Base-by-base conservation (phyloP, 2,329 filamentous ascomycete genomes). In the Rhinocladiella similis region DNA sequence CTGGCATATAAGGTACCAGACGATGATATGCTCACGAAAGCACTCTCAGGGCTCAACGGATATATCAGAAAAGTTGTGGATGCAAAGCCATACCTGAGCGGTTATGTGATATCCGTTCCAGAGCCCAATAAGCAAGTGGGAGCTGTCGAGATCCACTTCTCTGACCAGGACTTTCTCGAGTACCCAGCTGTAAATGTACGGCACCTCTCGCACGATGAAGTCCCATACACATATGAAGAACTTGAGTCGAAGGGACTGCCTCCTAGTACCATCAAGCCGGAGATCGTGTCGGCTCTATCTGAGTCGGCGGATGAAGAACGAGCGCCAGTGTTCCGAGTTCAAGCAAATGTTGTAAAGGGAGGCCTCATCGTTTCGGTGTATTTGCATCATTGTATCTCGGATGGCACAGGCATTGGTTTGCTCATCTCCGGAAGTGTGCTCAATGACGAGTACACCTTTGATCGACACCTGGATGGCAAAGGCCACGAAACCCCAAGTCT, bases 331-430 rank as follows among this genome's bases (percentile, higher is more conserved):
- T 62, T 66, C 50, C 57, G 63, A 36, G 53, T 65, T 5, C 61
- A 62, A 29, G 64, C 59, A 41, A 66, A 66, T 50, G 51, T 66
- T 10, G 55, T 66, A 13, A 53, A 60, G 48, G 64, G 64, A 18
- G 64, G 64, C 4, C 29, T 66, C 41, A 61, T 66, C 19, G 56
- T 66, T 16, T 63, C 63, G 4, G 38, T 64, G 25, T 66, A 65
- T 46, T 54, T 66, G 14, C 64, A 66, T 35, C 64, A 66, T 46
- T 65, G 64, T 56, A 59, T 65, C 50, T 63, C 63, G 19, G 64
- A 66, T 38, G 64, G 64, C 20, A 62, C 61, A 7, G 63, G 64
- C 18, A 47, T 63, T 43, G 61, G 58, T 27, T 48, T 57, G 46
- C 39, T 66, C 29, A 53, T 62, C 10, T 59, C 64, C 20, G 64